Evolutionary conservation across 169 alveolate species (phyloP), one percentile per base, ranked within the genome.

Genomic region (Plasmodium relictum): DNA sequence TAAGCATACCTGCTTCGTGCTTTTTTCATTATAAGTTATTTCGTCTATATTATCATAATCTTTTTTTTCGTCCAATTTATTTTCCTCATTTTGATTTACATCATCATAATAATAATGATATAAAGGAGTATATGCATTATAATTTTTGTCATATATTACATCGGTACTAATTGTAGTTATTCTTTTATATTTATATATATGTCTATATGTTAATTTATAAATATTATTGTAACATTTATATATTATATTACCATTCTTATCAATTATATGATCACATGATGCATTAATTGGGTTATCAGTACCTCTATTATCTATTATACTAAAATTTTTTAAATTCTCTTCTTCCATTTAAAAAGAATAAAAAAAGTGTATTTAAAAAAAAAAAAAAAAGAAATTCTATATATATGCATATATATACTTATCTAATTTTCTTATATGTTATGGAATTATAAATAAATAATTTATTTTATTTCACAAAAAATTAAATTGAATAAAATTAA

Each of bases 191-290:
- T 80, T 80, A 39, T 66, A 80, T 9, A 80, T 37, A 26, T 80
- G 90, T 50, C 68, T 80, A 48, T 80, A 62, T 0, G 90, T 80
- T 68, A 80, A 37, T 48, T 80, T 80, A 52, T 80, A 80, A 12
- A 80, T n/a, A 26, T 42, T 14, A 45, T 68, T 56, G 26, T 80
- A 80, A n/a, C 62, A 18, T 66, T 80, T 80, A 80, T 66, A 80
- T 31, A 80, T 65, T 42, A 61, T n/a, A 54, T 80, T 80, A 7
- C 90, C 90, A 68, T 80, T 65, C 18, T 80, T 80, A 70, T 80
- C 90, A 39, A 80, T 66, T 9, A 80, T 12, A 31, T 39, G n/a
- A 61, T 80, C 90, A 68, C 90, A 66, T 14, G 83, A 42, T 66
- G 80, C 39, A 45, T 54, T 58, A 10, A 68, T 18, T 1, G 90